phyloP scores from a whole-genome alignment of 495 filamentous ascomycete species.

The Aspergillus ostianus region DNA sequence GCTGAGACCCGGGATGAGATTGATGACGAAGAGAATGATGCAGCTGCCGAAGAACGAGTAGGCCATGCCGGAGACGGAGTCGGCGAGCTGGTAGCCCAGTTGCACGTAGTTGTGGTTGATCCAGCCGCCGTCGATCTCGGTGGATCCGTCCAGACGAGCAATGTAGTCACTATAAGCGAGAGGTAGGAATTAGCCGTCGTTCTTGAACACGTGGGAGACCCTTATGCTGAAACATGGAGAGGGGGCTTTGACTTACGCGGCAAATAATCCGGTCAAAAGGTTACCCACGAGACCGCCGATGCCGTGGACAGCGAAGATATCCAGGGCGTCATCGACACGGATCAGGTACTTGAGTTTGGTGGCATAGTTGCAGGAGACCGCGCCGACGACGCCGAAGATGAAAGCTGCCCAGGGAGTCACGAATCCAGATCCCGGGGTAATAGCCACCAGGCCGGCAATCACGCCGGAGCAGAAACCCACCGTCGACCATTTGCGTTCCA shows the following conservation, averaged over 20 bases:
- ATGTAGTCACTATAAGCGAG: conserved; percentile 67
- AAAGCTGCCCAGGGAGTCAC: conserved; percentile 94
- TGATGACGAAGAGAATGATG: conserved; percentile 84
- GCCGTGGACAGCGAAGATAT: conserved; percentile 92
- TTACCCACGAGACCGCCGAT: conserved; percentile 90
- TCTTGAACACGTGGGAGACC: background rate
- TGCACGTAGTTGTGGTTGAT: conserved; percentile 89
- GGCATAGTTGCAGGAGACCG: conserved; percentile 85
- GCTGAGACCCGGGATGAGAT: conserved; percentile 78
- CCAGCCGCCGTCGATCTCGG: conserved; percentile 79
- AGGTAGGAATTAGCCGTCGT: background rate
- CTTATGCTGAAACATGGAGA: background rate
- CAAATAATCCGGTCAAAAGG: conserved; percentile 86
- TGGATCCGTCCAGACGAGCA: conserved; percentile 77
- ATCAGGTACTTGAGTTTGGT: conserved; percentile 94
- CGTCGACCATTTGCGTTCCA: conserved; percentile 95
- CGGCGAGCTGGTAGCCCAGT: conserved; percentile 83
- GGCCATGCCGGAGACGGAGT: conserved; percentile 75
- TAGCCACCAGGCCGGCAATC: conserved; percentile 87
- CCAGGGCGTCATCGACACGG: conserved; percentile 82
- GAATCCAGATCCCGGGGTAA: conserved; percentile 88
- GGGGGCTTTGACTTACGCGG: conserved; percentile 57
- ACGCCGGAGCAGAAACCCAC: conserved; percentile 97
- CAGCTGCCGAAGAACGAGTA: conserved; percentile 88
- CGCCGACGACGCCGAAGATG: conserved; percentile 82